Conservation (phyloP, 768 basidiomycete species). For the Mycena indigotica region DNA sequence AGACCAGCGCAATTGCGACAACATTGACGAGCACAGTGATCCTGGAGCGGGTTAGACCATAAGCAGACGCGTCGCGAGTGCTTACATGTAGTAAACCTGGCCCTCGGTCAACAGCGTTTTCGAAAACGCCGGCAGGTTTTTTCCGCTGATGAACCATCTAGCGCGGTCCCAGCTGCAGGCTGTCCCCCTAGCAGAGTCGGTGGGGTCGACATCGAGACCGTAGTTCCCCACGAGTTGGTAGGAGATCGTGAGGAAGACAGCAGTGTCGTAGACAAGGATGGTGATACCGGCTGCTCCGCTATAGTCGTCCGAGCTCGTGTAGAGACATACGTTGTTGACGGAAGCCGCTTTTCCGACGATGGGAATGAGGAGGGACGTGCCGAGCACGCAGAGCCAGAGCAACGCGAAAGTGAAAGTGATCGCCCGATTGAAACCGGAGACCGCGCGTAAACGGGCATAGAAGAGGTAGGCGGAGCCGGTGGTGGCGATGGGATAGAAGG, state of each 20-base stretch:
- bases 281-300: conserved; percentile 23
- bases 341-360: conserved; percentile 22
- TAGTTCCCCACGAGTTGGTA: conserved; percentile 25
- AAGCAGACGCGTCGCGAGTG: too few species aligned
- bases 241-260: conserved; percentile 35
- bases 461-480: conserved; percentile 31
- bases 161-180: not conserved
- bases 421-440: conserved; percentile 26
- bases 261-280: conserved; percentile 30
- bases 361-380: conserved; percentile 27
- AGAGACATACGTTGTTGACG: conserved; percentile 31
- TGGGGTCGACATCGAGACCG: conserved; percentile 1
- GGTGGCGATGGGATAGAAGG: conserved; percentile 24
- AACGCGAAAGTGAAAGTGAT: conserved; percentile 29
- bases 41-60: too few species aligned
- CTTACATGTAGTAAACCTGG: conserved; percentile 37
- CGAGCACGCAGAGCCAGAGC: conserved; percentile 35
- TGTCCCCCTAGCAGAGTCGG: not conserved
- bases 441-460: conserved; percentile 30
- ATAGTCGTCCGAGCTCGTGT: conserved; percentile 17
- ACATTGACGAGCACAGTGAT: conserved; percentile 18
- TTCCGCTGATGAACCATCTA: conserved; percentile 22
- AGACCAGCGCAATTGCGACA: not conserved
- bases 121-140: conserved; percentile 30
- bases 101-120: conserved; percentile 31